Percentiles rank a stretch among this genome's conserved stretches.
These are phyloP conservation scores for Lasiosphaeria miniovina DNA, from an alignment of 495 filamentous ascomycete species.

Conservation along the genomic window DNA sequence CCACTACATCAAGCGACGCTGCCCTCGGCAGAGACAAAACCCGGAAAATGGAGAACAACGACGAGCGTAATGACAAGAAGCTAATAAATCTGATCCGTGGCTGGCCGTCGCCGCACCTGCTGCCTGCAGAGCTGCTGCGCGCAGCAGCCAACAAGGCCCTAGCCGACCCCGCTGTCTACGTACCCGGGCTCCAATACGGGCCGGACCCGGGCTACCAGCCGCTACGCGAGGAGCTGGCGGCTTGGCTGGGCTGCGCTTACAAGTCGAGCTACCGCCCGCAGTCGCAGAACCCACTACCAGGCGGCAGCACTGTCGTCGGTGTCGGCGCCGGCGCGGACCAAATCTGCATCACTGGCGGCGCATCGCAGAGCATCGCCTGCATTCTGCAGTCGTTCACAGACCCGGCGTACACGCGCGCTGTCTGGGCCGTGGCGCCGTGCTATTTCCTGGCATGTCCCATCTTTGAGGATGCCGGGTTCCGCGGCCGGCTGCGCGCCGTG, in stretches of 20 bases:
- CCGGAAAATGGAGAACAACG: neutral
- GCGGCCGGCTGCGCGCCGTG: conserved; percentile 57
- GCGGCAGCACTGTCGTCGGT: neutral
- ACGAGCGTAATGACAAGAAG: conserved; percentile 7
- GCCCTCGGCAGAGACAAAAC: too few species aligned
- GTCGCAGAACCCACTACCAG: neutral
- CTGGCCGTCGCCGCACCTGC: conserved; percentile 67
- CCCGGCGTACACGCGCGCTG: conserved; percentile 65
- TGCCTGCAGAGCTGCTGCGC: conserved; percentile 60
- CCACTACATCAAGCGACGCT: too few species aligned
- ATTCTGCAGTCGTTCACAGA: conserved; percentile 75
- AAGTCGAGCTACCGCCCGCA: too few species aligned
- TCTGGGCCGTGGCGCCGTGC: conserved; percentile 78
- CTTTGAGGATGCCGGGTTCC: conserved; percentile 74
- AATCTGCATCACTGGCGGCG: conserved; percentile 78
- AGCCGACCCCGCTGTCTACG: conserved; percentile 52
- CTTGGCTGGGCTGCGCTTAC: conserved; percentile 69
- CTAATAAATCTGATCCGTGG: conserved; percentile 66
- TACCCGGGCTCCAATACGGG: conserved; percentile 67
- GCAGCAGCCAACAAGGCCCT: conserved; percentile 55
- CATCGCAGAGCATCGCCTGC: conserved; percentile 70
- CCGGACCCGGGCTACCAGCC: conserved; percentile 72
- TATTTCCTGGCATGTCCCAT: conserved; percentile 77
- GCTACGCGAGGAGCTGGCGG: conserved; percentile 59
- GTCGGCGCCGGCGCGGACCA: conserved; percentile 45